Evolutionary conservation across 1,139 yeast genomes (phyloP).

Genomic region (Suzukiozyma palmioleophila): DNA sequence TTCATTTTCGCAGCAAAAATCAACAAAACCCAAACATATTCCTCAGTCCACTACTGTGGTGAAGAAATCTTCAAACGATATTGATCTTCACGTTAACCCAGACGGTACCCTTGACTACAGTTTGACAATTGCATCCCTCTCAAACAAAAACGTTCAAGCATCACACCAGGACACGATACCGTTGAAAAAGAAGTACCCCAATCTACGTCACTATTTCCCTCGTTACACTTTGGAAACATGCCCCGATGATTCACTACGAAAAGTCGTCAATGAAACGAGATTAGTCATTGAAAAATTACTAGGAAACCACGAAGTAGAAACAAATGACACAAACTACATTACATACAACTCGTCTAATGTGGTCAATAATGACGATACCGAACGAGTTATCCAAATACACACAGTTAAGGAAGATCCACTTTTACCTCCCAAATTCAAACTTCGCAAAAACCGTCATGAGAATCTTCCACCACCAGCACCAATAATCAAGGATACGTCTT

Average conservation of each 20-base stretch:
- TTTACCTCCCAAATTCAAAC: slow-evolving; percentile 76
- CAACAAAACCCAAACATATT: slow-evolving; percentile 3
- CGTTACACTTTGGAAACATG: slow-evolving; percentile 22
- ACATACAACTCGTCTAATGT: slow-evolving; percentile 18
- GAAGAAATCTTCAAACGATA: neutral
- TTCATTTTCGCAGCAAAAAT: neutral
- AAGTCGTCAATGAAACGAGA: slow-evolving; percentile 28
- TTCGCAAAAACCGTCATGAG: slow-evolving; percentile 66
- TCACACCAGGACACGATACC: slow-evolving; percentile 41
- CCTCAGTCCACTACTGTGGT: neutral
- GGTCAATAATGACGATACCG: slow-evolving; percentile 14
- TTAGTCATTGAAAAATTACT: slow-evolving; percentile 21
- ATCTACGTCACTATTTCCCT: slow-evolving; percentile 40
- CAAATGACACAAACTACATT: slow-evolving; percentile 14
- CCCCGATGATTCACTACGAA: slow-evolving; percentile 25
- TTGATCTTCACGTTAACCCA: slow-evolving; percentile 15
- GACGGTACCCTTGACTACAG: slow-evolving; percentile 29
- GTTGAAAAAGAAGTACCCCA: slow-evolving; percentile 34
- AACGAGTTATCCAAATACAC: slow-evolving; percentile 25
- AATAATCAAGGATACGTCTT: slow-evolving; percentile 24
- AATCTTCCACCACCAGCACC: slow-evolving; percentile 66
- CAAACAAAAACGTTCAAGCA: slow-evolving; percentile 16
- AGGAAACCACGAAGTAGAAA: slow-evolving; percentile 8
- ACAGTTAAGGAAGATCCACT: slow-evolving; percentile 69
- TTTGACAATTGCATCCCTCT: slow-evolving; percentile 20